Evolutionary conservation across 352 stramenopile genomes (phyloP), one percentile per base, ranked within the genome.

Genomic region (Globisporangium parvum): DNA sequence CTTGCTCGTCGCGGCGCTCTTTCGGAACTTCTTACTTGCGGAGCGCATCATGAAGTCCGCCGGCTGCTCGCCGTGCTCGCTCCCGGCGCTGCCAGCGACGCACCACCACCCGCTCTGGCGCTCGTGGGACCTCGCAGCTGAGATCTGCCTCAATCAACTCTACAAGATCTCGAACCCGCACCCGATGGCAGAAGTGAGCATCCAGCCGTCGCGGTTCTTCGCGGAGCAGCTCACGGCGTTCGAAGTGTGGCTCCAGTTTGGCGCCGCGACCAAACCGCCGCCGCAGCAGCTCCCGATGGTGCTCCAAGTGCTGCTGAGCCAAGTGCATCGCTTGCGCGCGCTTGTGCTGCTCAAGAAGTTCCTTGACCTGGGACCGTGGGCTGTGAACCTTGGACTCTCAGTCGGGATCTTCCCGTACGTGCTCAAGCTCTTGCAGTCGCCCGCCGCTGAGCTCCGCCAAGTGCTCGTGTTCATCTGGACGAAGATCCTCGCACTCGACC

Each of bases 351-450:
- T 99, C 26, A 89, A 96, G 52, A 82, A 93, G 53, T 99, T 99
- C 68, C 67, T 99, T n/a, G 92, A 98, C 58, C 72, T 99, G 11
- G 96, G 89, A 0, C 84, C 85, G 0, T 96, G 88, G 87, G 87
- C 89, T 14, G 87, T 96, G 17, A 94, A 96, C 44, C 58, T 95
- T 12, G 86, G 87, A 10, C 71, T 99, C 2, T 98, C 85, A 17
- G 92, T 99, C 40, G 94, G 93, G 17, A 99, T 99, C 55, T 99
- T 99, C 56, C 97, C 96, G 4, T 99, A 99, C 60, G 96, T 99
- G 11, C 79, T 98, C 28, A 99, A 99, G 70, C 71, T 99, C 9
- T 72, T 99, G 11, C 93, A 98, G 68, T 98, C 88, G 48, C 87
- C 95, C 11, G 93, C 95, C 8, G 91, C 81, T 35, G 96, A 99